Base-by-base conservation (phyloP, 805 yeast genomes). In the Peterozyma toletana region DNA sequence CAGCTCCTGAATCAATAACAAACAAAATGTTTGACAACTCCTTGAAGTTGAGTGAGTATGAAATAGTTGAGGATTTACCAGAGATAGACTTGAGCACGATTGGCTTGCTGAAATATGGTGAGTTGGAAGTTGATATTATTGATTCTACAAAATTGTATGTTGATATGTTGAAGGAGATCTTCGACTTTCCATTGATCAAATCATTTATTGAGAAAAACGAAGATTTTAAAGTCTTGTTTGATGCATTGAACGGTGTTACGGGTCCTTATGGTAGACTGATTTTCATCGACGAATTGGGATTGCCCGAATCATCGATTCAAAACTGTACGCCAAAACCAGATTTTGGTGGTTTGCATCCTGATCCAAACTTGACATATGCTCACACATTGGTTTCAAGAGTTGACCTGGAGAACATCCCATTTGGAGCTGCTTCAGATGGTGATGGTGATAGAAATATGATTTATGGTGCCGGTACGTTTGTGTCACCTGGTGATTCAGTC, bases 361-460 rank as follows among this genome's bases (percentile, higher is more conserved):
- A 91, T 66, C 99, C 99, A 51, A 91, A 91, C 68, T 75, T 91
- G 63, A 90, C 97, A 11, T 91, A 93, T 59, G 99, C 98, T 10
- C 78, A 75, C 47, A 80, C 96, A 15, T 72, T 91, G 50, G 99
- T 91, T 16, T 83, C 78, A 31, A 75, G 75, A 50, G 99, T 91
- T n/a, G 97, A 93, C 58, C 59, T 64, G 16, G 85, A 85, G 47
- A 67, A 78, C 47, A 86, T 90, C 52, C 86, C 91, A 7, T 91
- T 91, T 61, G 99, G 99, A 50, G 98, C 98, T 34, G 98, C 98
- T 9, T 85, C 96, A n/a, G 99, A 88, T 60, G 99, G 99, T 64
- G 99, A 91, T 56, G 99, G 99, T 63, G 99, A 91, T 62, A 80
- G 99, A 68, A 91, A 91, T 64, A 91, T 91, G 99, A 91, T 91